A percentile compares a stretch with the other conserved stretches of the same genome.
phyloP scores from a whole-genome alignment of 2,329 filamentous ascomycete genomes.

The Penicillium oxalicum region DNA sequence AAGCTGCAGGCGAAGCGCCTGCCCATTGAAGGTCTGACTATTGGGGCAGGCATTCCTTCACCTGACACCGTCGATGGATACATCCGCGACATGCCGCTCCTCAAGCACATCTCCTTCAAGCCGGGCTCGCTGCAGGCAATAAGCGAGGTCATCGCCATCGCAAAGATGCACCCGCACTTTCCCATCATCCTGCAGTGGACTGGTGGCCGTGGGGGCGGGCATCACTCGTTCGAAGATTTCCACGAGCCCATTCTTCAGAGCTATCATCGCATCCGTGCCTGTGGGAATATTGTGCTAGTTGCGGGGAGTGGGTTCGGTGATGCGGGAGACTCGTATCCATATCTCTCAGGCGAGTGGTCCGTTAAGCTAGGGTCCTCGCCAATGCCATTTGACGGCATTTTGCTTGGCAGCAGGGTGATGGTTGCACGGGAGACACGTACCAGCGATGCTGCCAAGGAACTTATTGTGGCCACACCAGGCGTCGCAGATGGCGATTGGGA shows the following conservation, averaged over 20 bases:
- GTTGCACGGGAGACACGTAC: slow-evolving; percentile 86
- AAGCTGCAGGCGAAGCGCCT: neutral
- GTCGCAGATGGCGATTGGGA: neutral
- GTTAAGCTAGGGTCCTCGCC: slow-evolving; percentile 77
- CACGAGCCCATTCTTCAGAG: slow-evolving; percentile 1
- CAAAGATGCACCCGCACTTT: neutral
- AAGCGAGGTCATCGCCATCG: slow-evolving; percentile 1
- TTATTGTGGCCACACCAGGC: neutral
- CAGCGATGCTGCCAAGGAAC: neutral
- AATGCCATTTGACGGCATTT: slow-evolving; percentile 87
- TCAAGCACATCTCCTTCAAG: slow-evolving; percentile 3
- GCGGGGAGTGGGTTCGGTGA: slow-evolving; percentile 88
- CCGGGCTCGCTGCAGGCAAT: slow-evolving; percentile 1
- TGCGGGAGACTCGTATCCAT: slow-evolving; percentile 83
- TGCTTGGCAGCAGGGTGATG: slow-evolving; percentile 93
- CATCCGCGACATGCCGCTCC: neutral
- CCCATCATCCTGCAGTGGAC: slow-evolving; percentile 5
- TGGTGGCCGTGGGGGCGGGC: slow-evolving; percentile 2
- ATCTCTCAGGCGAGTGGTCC: slow-evolving; percentile 85
- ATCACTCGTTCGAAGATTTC: slow-evolving; percentile 4
- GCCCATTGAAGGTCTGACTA: slow-evolving; percentile 1
- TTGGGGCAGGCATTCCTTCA: slow-evolving; percentile 3
- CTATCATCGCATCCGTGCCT: slow-evolving; percentile 1
- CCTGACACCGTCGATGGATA: neutral
- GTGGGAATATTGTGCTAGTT: slow-evolving; percentile 81